Conservation (phyloP, 192 early-diverging fungal species). For the Spizellomyces punctatus region DNA sequence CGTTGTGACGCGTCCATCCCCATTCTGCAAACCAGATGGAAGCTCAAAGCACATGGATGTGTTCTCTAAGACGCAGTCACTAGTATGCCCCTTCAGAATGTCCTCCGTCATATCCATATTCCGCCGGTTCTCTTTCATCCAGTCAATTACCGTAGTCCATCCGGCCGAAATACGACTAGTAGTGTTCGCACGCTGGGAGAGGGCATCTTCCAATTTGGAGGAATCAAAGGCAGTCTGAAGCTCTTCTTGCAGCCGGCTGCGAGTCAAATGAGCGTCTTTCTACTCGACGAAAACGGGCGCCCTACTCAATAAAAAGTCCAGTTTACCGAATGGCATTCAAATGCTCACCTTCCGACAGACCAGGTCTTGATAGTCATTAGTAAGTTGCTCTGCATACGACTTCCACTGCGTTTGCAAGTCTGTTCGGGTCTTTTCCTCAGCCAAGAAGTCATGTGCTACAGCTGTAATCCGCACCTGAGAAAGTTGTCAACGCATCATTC, state of each 20-base stretch:
- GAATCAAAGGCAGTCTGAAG: too few relatives aligned
- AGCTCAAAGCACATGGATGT: background rate
- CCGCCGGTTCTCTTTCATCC: background rate
- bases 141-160: background rate
- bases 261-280: too few relatives aligned
- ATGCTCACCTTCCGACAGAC: background rate
- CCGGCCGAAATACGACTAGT: too few relatives aligned
- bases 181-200: too few relatives aligned
- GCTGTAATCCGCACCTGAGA: background rate
- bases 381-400: background rate
- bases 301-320: too few relatives aligned
- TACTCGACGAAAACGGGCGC: too few relatives aligned
- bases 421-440: background rate
- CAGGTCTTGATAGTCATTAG: background rate
- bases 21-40: background rate
- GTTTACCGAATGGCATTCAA: too few relatives aligned
- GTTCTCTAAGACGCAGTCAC: background rate
- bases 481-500: background rate
- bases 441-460: background rate
- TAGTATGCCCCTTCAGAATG: conserved; percentile 4
- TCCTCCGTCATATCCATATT: background rate
- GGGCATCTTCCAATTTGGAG: too few relatives aligned
- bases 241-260: too few relatives aligned
- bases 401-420: background rate
- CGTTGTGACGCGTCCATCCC: background rate